phyloP scores from a whole-genome alignment of 805 yeast genomes.

The Yamadazyma philogaea region DNA sequence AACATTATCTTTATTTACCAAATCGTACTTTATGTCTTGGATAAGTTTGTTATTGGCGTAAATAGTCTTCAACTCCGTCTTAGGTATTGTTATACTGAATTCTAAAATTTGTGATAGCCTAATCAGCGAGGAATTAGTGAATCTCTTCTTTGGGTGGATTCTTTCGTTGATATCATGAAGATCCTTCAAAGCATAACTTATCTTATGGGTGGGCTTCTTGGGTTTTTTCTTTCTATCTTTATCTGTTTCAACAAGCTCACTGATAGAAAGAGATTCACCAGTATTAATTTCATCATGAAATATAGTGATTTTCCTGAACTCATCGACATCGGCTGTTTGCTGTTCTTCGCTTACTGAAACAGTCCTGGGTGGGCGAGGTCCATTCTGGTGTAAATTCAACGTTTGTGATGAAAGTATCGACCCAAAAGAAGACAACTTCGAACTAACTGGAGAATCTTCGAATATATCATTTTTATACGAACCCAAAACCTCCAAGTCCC shows the following conservation, averaged over 20 bases:
- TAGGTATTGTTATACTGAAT: slow-evolving; percentile 8
- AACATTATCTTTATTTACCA: slow-evolving; percentile 6
- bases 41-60: slow-evolving; percentile 11
- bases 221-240: not conserved
- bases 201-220: not conserved
- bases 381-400: too few relatives aligned
- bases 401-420: not conserved
- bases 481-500: slow-evolving; percentile 12
- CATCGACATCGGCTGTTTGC: slow-evolving; percentile 1
- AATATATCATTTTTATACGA: slow-evolving; percentile 2
- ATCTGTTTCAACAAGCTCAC: not conserved
- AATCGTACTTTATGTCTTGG: slow-evolving; percentile 7
- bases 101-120: slow-evolving; percentile 11
- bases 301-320: slow-evolving; percentile 11
- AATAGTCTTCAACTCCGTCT: slow-evolving; percentile 4
- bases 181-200: not conserved
- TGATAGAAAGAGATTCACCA: slow-evolving; percentile 1
- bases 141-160: not conserved
- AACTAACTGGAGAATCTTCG: not conserved
- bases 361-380: too few relatives aligned
- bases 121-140: slow-evolving; percentile 5
- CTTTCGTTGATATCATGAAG: slow-evolving; percentile 1
- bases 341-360: not conserved
- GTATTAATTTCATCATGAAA: slow-evolving; percentile 14
- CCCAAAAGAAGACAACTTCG: not conserved